Base-by-base conservation (phyloP, 1,139 yeast species). In the Torulaspora pretoriensis region DNA sequence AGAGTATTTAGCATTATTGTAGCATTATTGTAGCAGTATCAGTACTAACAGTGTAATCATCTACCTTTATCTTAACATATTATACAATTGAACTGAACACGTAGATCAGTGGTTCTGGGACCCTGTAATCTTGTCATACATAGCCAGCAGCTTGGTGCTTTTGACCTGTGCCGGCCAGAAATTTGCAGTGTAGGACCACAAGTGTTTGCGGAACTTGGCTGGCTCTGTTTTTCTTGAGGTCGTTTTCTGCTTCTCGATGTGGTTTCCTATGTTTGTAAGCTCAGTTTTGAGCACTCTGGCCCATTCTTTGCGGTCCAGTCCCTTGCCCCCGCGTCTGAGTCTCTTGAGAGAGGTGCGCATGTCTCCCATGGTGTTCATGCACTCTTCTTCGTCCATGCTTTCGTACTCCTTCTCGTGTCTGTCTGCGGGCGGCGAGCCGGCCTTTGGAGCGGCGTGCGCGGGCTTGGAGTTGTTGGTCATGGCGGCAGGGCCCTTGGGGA, bases 161-260 rank as follows among this genome's bases (percentile, higher is more conserved):
- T 87, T 81, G n/a, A 84, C 97, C 52, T 80, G 80, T 2, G 82
- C 87, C 1, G 98, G 98, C 98, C 98, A 92, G 64, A 84, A 92
- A 49, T 80, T 77, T 30, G 94, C 77, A 7, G 97, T 95, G 65
- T 84, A 87, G 19, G 87, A 78, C 98, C 99, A 92, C 48, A 92
- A 70, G 58, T 90, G 96, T 62, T 78, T 81, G 51, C 74, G 57
- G 50, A 52, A 57, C 25, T 38, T 43, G 10, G 42, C 28, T 17
- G 52, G 36, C 31, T 38, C 45, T n/a, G 34, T 46, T 26, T 36
- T 50, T 33, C 47, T 44, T 10, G 54, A 49, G 33, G 48, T 46
- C 19, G 32, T 44, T 37, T 49, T 51, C 14, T 55, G 53, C 17
- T 48, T 40, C 37, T 63, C 63, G 16, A 64, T 64, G 47, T 60